phyloP scores from a whole-genome alignment of 2,329 filamentous ascomycete species.

The Akanthomyces muscarius region DNA sequence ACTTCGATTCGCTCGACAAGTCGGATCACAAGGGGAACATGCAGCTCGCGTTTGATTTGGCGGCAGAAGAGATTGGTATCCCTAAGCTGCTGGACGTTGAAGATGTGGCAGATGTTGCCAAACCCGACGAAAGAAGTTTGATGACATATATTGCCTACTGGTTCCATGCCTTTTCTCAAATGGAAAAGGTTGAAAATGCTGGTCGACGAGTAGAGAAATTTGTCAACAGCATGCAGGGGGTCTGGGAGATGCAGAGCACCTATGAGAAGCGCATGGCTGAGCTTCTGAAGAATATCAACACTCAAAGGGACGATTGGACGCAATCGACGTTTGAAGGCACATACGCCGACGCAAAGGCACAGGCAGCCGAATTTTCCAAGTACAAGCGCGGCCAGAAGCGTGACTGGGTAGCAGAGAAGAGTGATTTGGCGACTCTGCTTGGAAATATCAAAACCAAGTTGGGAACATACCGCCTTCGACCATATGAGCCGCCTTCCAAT shows the following conservation, averaged over 20 bases:
- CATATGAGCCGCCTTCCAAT: constrained; percentile 85
- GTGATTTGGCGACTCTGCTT: constrained; percentile 83
- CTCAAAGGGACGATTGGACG: constrained; percentile 73
- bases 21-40: constrained; percentile 93
- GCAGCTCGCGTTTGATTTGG: constrained; percentile 96
- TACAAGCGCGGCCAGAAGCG: constrained; percentile 92
- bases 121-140: constrained; percentile 90
- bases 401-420: constrained; percentile 96
- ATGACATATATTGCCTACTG: constrained; percentile 99
- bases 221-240: constrained; percentile 96
- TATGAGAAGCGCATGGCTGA: constrained; percentile 89
- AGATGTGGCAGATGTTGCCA: constrained; percentile 93
- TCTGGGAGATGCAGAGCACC: constrained; percentile 98
- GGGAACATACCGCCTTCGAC: constrained; percentile 84
- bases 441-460: constrained; percentile 99
- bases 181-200: constrained; percentile 98
- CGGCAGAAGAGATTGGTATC: constrained; percentile 93
- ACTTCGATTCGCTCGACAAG: constrained; percentile 94
- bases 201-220: constrained; percentile 97
- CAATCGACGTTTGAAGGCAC: constrained; percentile 82
- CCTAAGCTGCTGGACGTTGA: constrained; percentile 94
- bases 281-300: constrained; percentile 68
- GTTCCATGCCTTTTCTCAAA: constrained; percentile 99
- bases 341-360: constrained; percentile 86
- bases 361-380: constrained; percentile 74